Percentiles rank a stretch among this genome's conserved stretches.
Evolutionary conservation across 2,329 filamentous ascomycete species (phyloP).

Genomic region (Aplosporella prunicola): DNA sequence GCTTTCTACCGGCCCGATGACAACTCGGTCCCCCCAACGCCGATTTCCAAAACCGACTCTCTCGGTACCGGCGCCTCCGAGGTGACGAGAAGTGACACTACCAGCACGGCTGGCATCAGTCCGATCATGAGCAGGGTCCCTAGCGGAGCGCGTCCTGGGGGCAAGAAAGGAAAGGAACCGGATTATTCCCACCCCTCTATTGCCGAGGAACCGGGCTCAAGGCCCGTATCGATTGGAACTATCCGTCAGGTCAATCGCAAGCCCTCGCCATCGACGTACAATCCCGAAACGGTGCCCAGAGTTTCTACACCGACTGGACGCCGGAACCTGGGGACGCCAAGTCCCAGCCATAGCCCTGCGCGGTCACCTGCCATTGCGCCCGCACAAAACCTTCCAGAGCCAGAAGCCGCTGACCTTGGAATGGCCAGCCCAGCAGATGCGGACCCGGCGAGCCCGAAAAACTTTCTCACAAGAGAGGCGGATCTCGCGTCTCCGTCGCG

Average conservation of each 20-base stretch:
- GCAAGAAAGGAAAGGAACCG: slow-evolving; percentile 19
- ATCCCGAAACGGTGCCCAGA: slow-evolving; percentile 24
- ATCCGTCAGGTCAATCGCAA: slow-evolving; percentile 17
- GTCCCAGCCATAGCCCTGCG: slow-evolving; percentile 51
- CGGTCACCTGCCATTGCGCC: slow-evolving; percentile 45
- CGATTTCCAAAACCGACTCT: slow-evolving; percentile 37
- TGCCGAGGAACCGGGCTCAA: slow-evolving; percentile 41
- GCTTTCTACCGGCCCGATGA: slow-evolving; percentile 53
- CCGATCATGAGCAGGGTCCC: slow-evolving; percentile 55
- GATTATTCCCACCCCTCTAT: slow-evolving; percentile 44
- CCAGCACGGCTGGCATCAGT: slow-evolving; percentile 53
- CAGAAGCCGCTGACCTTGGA: slow-evolving; percentile 37
- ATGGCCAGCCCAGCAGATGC: slow-evolving; percentile 27
- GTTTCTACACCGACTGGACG: slow-evolving; percentile 44
- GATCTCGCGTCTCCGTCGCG: slow-evolving; percentile 25
- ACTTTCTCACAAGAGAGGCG: slow-evolving; percentile 27
- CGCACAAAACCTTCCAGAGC: slow-evolving; percentile 34
- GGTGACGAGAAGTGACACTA: slow-evolving; percentile 51
- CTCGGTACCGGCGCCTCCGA: slow-evolving; percentile 26
- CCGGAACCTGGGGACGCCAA: slow-evolving; percentile 47
- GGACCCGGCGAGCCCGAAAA: slow-evolving; percentile 18
- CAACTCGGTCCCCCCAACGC: slow-evolving; percentile 42
- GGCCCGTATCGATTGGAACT: slow-evolving; percentile 19
- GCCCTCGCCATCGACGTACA: slow-evolving; percentile 29
- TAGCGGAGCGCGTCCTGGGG: slow-evolving; percentile 27